Base-by-base conservation (phyloP, 306 rosid species). In the Quercus bicolor region DNA sequence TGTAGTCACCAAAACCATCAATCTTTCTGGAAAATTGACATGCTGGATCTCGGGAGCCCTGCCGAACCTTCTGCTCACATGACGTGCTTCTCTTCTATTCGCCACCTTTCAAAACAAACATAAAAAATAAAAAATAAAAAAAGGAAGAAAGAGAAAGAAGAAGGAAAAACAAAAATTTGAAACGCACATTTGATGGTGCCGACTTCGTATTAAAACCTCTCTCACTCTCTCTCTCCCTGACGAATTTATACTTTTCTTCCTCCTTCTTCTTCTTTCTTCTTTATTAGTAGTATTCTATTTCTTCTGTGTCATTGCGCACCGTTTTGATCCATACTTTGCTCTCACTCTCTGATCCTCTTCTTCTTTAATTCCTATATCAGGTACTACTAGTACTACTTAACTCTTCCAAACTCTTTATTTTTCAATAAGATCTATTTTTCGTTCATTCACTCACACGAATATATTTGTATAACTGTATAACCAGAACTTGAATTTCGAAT, bases 181-280 rank as follows among this genome's bases (percentile, higher is more conserved):
- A 59, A n/a, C 73, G 55, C 83, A 74, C 74, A 28, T 78, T 57
- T 13, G 79, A 68, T 24, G 86, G 82, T 82, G 40, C 77, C 57
- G 21, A 74, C 70, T 26, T 75, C 76, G 15, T n/a, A 18, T 70
- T 74, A 51, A 66, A 76, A 76, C 45, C 4, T 24, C 12, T 51
- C 74, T 71, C 79, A 19, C 70, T 31, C 76, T 21, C 15, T 19
- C 13, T 5, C 60, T 10, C 40, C 9, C n/a, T 45, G 40, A 7
- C 51, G 61, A 55, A 74, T 56, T 14, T 80, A 6, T 33, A 6
- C 79, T 7, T 74, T 79, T 40, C 76, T 74, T 64, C 69, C 4
- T 61, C 65, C 14, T 56, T n/a, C 70, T 60, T 51, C 53, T 45
- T 19, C 69, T 28, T 43, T 37, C 65, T 28, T 81, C 59, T 5